Percentiles rank a stretch among this genome's conserved stretches.
phyloP scores from a whole-genome alignment of 2,329 filamentous ascomycete species.

The Sphaerulina populicola region DNA sequence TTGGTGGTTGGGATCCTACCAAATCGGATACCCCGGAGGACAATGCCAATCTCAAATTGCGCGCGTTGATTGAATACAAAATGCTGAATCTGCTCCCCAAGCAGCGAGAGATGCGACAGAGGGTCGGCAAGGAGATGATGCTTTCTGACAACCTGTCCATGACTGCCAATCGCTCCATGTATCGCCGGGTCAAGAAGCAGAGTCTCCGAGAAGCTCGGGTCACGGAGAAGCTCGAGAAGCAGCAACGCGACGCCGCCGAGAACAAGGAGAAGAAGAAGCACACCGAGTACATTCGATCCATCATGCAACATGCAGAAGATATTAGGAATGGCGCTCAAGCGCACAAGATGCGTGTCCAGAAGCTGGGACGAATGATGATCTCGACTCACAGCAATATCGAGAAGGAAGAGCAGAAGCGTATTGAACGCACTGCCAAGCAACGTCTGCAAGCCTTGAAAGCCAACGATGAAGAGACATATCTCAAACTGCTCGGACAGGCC shows the following conservation, averaged over 20 bases:
- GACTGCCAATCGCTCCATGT: constrained; percentile 86
- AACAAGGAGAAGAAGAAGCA: constrained; percentile 98
- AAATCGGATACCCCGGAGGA: constrained; percentile 59
- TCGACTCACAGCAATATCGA: constrained; percentile 91
- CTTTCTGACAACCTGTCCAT: constrained; percentile 93
- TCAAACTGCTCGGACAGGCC: constrained; percentile 94
- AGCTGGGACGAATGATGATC: constrained; percentile 82
- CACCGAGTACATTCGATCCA: constrained; percentile 78
- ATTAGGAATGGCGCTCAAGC: constrained; percentile 59
- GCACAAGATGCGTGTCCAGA: constrained; percentile 68
- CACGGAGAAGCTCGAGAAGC: constrained; percentile 97
- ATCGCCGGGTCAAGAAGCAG: constrained; percentile 95
- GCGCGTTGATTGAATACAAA: constrained; percentile 93
- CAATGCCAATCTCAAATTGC: constrained; percentile 76
- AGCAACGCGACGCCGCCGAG: constrained; percentile 92
- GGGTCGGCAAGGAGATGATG: constrained; percentile 84
- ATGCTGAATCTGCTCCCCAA: constrained; percentile 79
- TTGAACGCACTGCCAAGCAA: constrained; percentile 96
- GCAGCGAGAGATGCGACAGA: constrained; percentile 76
- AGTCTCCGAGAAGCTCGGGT: constrained; percentile 90
- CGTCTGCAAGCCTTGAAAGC: constrained; percentile 98
- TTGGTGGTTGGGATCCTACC: constrained; percentile 75
- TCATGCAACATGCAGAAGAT: constrained; percentile 72
- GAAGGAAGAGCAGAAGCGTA: constrained; percentile 97
- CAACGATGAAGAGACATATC: constrained; percentile 97